These are phyloP conservation scores for Amauroascus verrucosus DNA, from an alignment of 2,329 filamentous ascomycete genomes.

Conservation along the genomic window DNA sequence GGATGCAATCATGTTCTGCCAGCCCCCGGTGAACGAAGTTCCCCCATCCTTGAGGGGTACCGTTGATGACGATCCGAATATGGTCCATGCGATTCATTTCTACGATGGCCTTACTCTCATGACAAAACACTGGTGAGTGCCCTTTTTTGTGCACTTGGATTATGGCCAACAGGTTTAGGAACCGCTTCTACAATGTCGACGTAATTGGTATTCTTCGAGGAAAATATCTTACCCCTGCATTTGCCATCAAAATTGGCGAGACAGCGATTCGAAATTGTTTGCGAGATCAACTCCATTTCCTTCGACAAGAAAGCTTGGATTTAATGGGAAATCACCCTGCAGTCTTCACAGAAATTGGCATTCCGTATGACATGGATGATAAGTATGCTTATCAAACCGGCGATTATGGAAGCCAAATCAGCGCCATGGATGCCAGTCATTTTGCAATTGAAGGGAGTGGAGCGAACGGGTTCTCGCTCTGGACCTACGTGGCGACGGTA, in stretches of 20 bases:
- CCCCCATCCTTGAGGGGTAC: conserved; percentile 82
- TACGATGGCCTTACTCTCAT: conserved; percentile 95
- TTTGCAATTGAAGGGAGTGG: conserved; percentile 77
- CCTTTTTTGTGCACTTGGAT: background rate
- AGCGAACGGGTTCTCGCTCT: conserved; percentile 77
- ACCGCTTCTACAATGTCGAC: conserved; percentile 92
- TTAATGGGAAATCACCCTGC: conserved; percentile 82
- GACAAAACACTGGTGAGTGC: conserved; percentile 77
- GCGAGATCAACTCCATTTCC: conserved; percentile 70
- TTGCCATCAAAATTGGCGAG: conserved; percentile 88
- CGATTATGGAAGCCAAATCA: conserved; percentile 83
- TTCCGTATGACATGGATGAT: conserved; percentile 97
- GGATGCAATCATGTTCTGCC: conserved; percentile 76
- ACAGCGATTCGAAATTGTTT: conserved; percentile 90
- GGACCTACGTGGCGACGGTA: conserved; percentile 70
- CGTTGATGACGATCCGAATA: conserved; percentile 72
- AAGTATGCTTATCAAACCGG: conserved; percentile 92
- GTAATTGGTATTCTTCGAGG: conserved; percentile 85
- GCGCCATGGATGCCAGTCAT: conserved; percentile 92
- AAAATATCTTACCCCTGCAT: conserved; percentile 75
- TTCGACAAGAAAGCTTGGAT: conserved; percentile 77
- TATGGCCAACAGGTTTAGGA: conserved; percentile 39
- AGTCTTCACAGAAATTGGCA: conserved; percentile 88
- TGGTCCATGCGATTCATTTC: conserved; percentile 90
- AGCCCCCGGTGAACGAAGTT: conserved; percentile 83